Evolutionary conservation across 768 basidiomycete genomes (phyloP), one percentile per base, ranked within the genome.

Genomic region (Phaeotremella skinneri): DNA sequence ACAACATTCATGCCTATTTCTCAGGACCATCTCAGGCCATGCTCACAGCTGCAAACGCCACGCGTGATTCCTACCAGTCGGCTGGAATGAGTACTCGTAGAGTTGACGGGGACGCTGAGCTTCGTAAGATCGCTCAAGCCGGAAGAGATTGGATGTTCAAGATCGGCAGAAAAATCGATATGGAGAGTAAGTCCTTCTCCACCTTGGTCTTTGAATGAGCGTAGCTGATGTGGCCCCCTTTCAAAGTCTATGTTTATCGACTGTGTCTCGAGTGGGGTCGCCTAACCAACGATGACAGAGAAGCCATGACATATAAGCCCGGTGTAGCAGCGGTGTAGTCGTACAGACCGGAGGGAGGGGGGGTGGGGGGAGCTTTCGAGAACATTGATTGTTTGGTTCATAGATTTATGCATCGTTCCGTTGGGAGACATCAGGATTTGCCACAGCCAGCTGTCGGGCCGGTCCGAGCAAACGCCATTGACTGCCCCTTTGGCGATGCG

Each of bases 141-240:
- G 93, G 94, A n/a, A 86, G 91, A 70, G 83, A 89, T 58, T 98
- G 94, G 94, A 91, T 88, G 76, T 83, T 84, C 68, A 88, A 85
- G 0, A 82, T 90, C 20, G 90, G 90, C 26, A 79, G 94, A 50
- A 85, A 83, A 55, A 81, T 87, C 55, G 94, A 97, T 79, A 91
- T 96, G 89, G 90, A 97, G 83, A 87, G 91, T 90, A 61, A 62
- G 68, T 74, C 60, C 39, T 48, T 16, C 17, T 26, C 13, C 7
- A 29, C 21, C 21, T 30, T 48, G 39, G 21, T 34, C 49, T 55
- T 48, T 60, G 25, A 51, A 51, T 31, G 54, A 65, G 29, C 58
- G 53, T 27, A 30, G 32, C 31, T 31, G 29, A 25, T 30, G 26
- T 39, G 25, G 79, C 49, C 29, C 30, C 29, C 26, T 30, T 45